A percentile compares a stretch with the other conserved stretches of the same genome.
phyloP scores from a whole-genome alignment of 805 yeast genomes.

The Blastobotrys parvus region DNA sequence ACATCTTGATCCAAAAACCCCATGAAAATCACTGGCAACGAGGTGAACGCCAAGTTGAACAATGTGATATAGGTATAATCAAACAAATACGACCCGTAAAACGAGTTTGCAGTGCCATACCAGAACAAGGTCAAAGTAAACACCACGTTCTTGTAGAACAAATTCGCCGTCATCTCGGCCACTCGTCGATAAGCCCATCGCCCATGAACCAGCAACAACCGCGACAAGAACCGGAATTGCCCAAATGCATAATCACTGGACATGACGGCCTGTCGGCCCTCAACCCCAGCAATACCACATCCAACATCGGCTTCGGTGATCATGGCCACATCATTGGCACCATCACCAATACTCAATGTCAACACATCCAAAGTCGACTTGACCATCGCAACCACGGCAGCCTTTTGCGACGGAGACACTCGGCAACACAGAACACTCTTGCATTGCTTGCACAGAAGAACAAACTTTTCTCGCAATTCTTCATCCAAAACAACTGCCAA shows the following conservation, averaged over 20 bases:
- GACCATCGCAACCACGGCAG: constrained; percentile 61
- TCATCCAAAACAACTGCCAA: constrained; percentile 37
- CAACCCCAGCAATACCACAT: constrained; percentile 81
- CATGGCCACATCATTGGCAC: constrained; percentile 85
- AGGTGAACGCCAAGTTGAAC: constrained; percentile 73
- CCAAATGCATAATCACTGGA: constrained; percentile 78
- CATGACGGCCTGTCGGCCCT: constrained; percentile 84
- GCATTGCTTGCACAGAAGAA: constrained; percentile 67
- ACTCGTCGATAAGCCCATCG: constrained; percentile 72
- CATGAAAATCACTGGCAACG: constrained; percentile 65
- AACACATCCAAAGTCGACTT: constrained; percentile 57
- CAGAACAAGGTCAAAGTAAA: constrained; percentile 70
- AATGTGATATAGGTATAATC: constrained; percentile 74
- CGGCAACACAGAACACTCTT: constrained; percentile 75
- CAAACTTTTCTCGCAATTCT: constrained; percentile 41
- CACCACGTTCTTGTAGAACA: constrained; percentile 68
- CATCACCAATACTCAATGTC: constrained; percentile 79
- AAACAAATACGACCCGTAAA: constrained; percentile 68
- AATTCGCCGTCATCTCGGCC: constrained; percentile 70
- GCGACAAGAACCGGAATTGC: constrained; percentile 59
- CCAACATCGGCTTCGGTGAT: constrained; percentile 81
- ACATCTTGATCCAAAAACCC: constrained; percentile 75
- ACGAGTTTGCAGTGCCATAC: constrained; percentile 61
- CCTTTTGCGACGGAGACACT: constrained; percentile 79
- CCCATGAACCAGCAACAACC: constrained; percentile 71